Percentiles rank a stretch among this genome's conserved stretches.
phyloP scores from a whole-genome alignment of 2,329 filamentous ascomycete species.

The Zymoseptoria crescenta region DNA sequence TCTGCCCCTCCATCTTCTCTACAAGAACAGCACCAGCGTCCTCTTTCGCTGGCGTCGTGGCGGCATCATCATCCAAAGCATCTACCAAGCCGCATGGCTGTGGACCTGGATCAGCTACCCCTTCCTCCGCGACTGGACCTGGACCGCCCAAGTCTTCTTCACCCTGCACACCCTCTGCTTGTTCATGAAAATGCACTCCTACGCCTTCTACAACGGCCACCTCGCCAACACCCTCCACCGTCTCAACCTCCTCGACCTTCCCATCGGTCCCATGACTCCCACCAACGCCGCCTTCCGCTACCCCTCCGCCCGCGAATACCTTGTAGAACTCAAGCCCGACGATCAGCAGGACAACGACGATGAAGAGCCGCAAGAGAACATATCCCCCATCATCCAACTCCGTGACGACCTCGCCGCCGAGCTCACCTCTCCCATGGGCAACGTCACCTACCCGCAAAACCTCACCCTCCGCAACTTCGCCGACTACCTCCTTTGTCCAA shows the following conservation, averaged over 20 bases:
- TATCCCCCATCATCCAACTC: conserved; percentile 52
- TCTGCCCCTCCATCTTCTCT: conserved; percentile 12
- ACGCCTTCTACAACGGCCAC: conserved; percentile 96
- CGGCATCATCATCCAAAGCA: conserved; percentile 75
- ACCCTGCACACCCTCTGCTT: conserved; percentile 83
- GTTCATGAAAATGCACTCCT: conserved; percentile 99
- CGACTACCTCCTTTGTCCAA: conserved; percentile 87
- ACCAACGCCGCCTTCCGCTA: conserved; percentile 60
- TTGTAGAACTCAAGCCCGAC: conserved; percentile 41
- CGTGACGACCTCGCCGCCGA: conserved; percentile 84
- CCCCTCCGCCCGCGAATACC: conserved; percentile 44
- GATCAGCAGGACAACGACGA: conserved; percentile 17
- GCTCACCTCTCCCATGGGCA: conserved; percentile 81
- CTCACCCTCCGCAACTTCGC: conserved; percentile 72
- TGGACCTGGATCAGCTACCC: conserved; percentile 68
- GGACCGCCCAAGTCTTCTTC: conserved; percentile 95
- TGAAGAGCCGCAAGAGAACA: conserved; percentile 35
- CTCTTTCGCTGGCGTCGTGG: conserved; percentile 50
- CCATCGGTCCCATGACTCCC: conserved; percentile 40
- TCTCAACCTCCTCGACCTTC: conserved; percentile 69
- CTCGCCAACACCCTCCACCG: conserved; percentile 78
- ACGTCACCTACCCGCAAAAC: conserved; percentile 83
- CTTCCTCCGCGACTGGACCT: conserved; percentile 82
- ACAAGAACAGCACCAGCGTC: conserved; percentile 25
- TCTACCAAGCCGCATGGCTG: conserved; percentile 75